These are phyloP conservation scores for Colletotrichum sp. DNA, from an alignment of 2,329 filamentous ascomycete genomes.

Conservation along the genomic window DNA sequence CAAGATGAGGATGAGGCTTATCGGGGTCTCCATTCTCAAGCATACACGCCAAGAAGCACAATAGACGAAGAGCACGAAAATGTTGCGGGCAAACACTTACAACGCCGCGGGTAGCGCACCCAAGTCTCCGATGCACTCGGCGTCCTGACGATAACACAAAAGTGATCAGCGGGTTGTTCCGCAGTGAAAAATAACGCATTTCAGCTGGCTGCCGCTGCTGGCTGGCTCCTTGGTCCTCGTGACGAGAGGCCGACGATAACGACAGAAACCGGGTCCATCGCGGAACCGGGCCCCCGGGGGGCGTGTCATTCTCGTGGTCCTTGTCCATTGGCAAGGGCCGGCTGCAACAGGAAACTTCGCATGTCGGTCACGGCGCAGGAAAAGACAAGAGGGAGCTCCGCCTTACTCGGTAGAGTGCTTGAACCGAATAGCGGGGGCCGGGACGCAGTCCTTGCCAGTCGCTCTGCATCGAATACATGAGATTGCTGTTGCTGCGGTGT, in stretches of 20 bases:
- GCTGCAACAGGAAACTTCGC: neutral
- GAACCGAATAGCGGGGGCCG: neutral
- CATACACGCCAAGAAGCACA: neutral
- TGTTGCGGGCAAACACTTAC: neutral
- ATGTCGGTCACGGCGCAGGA: neutral
- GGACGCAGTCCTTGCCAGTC: neutral
- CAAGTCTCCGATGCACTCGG: neutral
- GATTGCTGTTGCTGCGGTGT: neutral
- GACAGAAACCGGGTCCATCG: neutral
- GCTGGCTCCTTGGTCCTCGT: neutral
- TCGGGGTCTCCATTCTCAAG: neutral
- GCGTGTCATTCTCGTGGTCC: neutral
- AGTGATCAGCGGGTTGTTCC: conserved; percentile 1
- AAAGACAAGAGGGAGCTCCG: neutral
- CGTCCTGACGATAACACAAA: neutral
- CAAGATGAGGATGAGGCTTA: neutral
- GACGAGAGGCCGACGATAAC: neutral
- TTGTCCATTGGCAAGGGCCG: neutral
- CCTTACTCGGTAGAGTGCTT: conserved; percentile 3
- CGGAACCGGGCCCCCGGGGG: neutral
- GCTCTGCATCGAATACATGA: conserved; percentile 13
- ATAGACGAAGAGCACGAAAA: neutral
- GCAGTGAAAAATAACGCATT: neutral
- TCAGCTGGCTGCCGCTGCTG: neutral
- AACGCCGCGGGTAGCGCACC: conserved; percentile 11